These are phyloP conservation scores for Schizophyllum amplum DNA, from an alignment of 1,284 basidiomycete genomes.

Conservation along the genomic window DNA sequence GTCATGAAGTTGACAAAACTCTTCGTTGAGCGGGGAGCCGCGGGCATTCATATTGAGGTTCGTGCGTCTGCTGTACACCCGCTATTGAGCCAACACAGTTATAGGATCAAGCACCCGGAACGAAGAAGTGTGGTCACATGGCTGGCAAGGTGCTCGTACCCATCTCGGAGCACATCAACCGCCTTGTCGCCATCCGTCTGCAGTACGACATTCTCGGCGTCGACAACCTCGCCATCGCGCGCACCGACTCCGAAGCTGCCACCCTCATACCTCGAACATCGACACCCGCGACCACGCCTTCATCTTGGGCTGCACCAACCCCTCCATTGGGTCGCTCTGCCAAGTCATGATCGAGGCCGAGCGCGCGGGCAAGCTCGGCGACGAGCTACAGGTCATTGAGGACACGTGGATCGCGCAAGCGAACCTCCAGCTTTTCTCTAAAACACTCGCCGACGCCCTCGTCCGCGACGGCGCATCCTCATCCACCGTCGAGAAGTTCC, in stretches of 20 bases:
- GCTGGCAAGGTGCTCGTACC: slow-evolving; percentile 79
- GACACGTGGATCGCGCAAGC: slow-evolving; percentile 81
- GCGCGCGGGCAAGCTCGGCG: slow-evolving; percentile 69
- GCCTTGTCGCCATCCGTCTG: slow-evolving; percentile 69
- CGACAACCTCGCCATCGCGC: slow-evolving; percentile 64
- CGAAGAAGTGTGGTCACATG: slow-evolving; percentile 86
- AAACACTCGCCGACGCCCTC: slow-evolving; percentile 69
- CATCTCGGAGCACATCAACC: slow-evolving; percentile 70
- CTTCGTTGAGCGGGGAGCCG: slow-evolving; percentile 77
- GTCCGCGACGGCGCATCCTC: slow-evolving; percentile 49
- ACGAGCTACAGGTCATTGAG: slow-evolving; percentile 80
- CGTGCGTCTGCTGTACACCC: neutral
- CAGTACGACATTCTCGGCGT: slow-evolving; percentile 59
- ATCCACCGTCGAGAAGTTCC: slow-evolving; percentile 47
- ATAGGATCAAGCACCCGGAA: slow-evolving; percentile 67
- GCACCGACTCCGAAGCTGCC: slow-evolving; percentile 88
- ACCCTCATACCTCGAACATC: slow-evolving; percentile 96
- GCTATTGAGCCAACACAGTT: neutral
- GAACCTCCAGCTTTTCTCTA: slow-evolving; percentile 73
- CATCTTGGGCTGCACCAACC: slow-evolving; percentile 89
- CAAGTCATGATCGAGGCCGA: slow-evolving; percentile 83
- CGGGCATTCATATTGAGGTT: slow-evolving; percentile 69
- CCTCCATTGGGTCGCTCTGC: slow-evolving; percentile 61
- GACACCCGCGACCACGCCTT: slow-evolving; percentile 96
- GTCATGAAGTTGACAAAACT: slow-evolving; percentile 76